Evolutionary conservation across 2,329 filamentous ascomycete species (phyloP).

Genomic region (Diaporthe vexans): DNA sequence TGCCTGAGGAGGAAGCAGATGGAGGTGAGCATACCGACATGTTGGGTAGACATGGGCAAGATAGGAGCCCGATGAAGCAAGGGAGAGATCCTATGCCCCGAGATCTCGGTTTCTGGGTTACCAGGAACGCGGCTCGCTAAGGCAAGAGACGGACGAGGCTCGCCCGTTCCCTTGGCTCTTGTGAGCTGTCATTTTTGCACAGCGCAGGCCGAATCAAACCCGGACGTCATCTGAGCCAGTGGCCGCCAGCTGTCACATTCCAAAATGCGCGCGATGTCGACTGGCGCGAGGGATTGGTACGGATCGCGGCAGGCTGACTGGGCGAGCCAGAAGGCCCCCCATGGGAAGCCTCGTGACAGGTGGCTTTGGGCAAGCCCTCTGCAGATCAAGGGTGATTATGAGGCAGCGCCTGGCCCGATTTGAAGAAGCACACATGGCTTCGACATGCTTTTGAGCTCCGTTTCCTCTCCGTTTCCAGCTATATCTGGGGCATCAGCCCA

Average conservation of each 20-base stretch:
- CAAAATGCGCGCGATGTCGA: slow-evolving; percentile 32
- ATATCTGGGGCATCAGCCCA: not conserved
- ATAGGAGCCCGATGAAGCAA: slow-evolving; percentile 21
- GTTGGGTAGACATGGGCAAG: slow-evolving; percentile 14
- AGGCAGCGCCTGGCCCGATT: slow-evolving; percentile 20
- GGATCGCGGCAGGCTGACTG: slow-evolving; percentile 32
- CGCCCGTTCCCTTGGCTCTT: slow-evolving; percentile 22
- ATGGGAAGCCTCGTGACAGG: slow-evolving; percentile 15
- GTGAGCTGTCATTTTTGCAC: slow-evolving; percentile 37
- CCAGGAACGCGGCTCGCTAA: slow-evolving; percentile 34
- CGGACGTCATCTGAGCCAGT: slow-evolving; percentile 23
- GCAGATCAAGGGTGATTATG: slow-evolving; percentile 35
- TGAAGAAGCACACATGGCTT: slow-evolving; percentile 20
- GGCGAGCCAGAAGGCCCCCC: not conserved
- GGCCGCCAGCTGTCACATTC: slow-evolving; percentile 23
- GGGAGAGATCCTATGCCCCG: slow-evolving; percentile 28
- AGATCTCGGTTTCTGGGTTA: slow-evolving; percentile 29
- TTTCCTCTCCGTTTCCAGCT: slow-evolving; percentile 25
- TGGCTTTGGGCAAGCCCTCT: slow-evolving; percentile 23
- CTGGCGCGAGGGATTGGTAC: slow-evolving; percentile 13
- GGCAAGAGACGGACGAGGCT: slow-evolving; percentile 30
- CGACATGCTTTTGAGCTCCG: slow-evolving; percentile 11
- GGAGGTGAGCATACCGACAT: slow-evolving; percentile 12
- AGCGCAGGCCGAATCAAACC: slow-evolving; percentile 9
- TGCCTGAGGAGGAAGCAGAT: slow-evolving; percentile 1